Conservation (phyloP, 148 eudicot species). For the Pouteria glomerata region DNA sequence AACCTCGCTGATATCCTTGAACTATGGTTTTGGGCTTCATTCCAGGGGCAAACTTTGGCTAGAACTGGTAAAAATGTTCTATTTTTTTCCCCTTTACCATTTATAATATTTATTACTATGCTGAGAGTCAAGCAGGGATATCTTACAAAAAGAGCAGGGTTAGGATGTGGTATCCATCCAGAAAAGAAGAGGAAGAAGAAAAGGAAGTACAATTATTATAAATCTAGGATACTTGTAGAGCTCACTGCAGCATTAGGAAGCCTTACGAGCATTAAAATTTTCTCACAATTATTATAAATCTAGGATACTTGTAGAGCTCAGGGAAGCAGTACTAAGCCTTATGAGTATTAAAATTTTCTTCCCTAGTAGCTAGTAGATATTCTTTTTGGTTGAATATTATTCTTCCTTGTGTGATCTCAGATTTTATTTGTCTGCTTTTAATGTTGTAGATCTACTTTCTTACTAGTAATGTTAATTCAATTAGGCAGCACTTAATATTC, state of each 20-base stretch:
- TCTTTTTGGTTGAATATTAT: neutral
- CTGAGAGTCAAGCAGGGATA: neutral
- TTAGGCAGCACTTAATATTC: neutral
- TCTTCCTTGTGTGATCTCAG: neutral
- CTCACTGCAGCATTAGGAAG: too few species aligned
- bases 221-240: too few species aligned
- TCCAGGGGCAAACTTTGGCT: constrained; percentile 92
- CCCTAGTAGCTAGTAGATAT: neutral
- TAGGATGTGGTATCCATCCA: neutral
- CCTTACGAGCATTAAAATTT: too few species aligned
- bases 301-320: too few species aligned
- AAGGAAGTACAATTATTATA: too few species aligned
- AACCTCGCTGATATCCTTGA: constrained; percentile 73
- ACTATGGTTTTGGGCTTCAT: constrained; percentile 97
- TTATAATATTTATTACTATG: neutral
- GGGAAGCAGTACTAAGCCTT: neutral
- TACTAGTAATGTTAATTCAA: neutral
- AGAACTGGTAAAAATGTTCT: constrained; percentile 65
- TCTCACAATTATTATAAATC: too few species aligned
- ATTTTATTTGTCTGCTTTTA: neutral
- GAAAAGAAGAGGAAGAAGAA: neutral
- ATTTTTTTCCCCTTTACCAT: neutral
- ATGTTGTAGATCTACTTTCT: neutral
- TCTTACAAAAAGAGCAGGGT: neutral
- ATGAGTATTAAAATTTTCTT: neutral